phyloP scores from a whole-genome alignment of 2,329 filamentous ascomycete species.

The Paecilomyces formosus region DNA sequence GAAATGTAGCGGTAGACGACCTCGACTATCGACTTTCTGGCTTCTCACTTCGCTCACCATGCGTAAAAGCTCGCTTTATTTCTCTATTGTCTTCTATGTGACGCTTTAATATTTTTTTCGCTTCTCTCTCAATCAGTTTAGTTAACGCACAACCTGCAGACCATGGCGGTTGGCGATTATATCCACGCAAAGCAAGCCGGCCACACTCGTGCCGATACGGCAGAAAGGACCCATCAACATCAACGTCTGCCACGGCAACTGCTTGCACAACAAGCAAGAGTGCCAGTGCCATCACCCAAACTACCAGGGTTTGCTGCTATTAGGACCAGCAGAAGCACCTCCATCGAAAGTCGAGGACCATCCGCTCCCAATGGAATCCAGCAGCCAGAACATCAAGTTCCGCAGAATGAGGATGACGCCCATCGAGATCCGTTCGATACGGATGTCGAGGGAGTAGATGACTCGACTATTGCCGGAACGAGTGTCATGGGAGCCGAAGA shows the following conservation, averaged over 20 bases:
- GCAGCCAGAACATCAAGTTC: conserved; percentile 5
- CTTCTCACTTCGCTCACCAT: neutral
- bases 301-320: conserved; percentile 13
- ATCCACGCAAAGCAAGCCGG: conserved; percentile 31
- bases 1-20: neutral
- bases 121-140: conserved; percentile 3
- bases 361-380: conserved; percentile 7
- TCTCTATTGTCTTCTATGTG: neutral
- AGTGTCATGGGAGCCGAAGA: conserved; percentile 31
- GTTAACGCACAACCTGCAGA: conserved; percentile 4
- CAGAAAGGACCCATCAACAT: conserved; percentile 11
- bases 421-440: conserved; percentile 34
- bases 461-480: conserved; percentile 33
- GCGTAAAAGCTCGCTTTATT: neutral
- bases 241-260: conserved; percentile 19
- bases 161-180: conserved; percentile 36
- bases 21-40: neutral
- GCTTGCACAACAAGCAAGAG: conserved; percentile 26
- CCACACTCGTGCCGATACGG: conserved; percentile 17
- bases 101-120: neutral
- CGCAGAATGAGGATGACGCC: conserved; percentile 8
- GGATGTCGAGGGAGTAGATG: conserved; percentile 36
- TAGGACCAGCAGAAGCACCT: conserved; percentile 11
- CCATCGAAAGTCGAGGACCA: conserved; percentile 9
- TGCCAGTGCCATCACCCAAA: conserved; percentile 23